phyloP scores from a whole-genome alignment of 257 asterid species.

The Dorcoceras hygrometricum region DNA sequence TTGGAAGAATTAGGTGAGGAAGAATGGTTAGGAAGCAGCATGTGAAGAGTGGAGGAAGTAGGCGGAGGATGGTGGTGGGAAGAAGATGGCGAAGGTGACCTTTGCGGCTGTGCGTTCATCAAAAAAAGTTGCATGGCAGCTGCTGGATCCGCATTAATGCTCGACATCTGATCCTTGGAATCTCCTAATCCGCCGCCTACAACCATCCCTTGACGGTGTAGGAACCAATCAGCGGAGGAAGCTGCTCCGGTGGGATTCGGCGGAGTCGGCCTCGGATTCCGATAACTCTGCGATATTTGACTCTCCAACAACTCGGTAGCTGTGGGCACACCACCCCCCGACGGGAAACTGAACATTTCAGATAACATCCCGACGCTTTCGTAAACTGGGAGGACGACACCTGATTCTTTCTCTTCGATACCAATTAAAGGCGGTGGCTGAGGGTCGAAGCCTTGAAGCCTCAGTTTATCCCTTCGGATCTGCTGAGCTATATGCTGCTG shows the following conservation, averaged over 20 bases:
- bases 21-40: conserved; percentile 64
- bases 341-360: conserved; percentile 76
- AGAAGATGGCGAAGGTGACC: conserved; percentile 67
- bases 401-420: conserved; percentile 52
- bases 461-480: conserved; percentile 82
- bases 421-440: conserved; percentile 48
- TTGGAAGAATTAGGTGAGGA: conserved; percentile 31
- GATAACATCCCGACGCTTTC: conserved; percentile 82
- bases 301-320: conserved; percentile 55
- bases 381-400: conserved; percentile 59
- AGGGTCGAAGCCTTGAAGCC: conserved; percentile 73
- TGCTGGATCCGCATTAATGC: conserved; percentile 60
- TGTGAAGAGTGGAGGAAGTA: conserved; percentile 63
- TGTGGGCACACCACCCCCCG: conserved; percentile 41
- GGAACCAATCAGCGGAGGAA: conserved; percentile 37
- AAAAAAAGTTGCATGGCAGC: conserved; percentile 96
- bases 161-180: conserved; percentile 40
- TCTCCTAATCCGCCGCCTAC: conserved; percentile 47
- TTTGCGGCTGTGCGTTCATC: conserved; percentile 70
- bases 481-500: conserved; percentile 61
- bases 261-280: conserved; percentile 33
- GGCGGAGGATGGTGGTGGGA: conserved; percentile 32
- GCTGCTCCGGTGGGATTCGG: conserved; percentile 24
- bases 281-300: conserved; percentile 53
- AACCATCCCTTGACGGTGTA: conserved; percentile 47